Evolutionary conservation across 2,329 filamentous ascomycete genomes (phyloP).

Genomic region (Emericellopsis atlantica): DNA sequence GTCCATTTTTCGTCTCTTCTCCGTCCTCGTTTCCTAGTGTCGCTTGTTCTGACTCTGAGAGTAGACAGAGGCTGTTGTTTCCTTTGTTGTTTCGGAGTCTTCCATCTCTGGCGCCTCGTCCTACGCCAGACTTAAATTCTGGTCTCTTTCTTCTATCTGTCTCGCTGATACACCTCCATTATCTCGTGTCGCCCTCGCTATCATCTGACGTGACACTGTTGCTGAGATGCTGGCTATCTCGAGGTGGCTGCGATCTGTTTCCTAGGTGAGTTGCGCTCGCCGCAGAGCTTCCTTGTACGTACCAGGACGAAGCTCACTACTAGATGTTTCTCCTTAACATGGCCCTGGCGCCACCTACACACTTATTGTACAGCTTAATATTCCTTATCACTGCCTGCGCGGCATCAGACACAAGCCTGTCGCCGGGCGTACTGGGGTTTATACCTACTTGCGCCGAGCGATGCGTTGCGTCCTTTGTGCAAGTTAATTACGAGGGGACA

Average conservation of each 20-base stretch:
- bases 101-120: not conserved
- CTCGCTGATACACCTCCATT: no score
- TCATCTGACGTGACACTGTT: constrained; percentile 3
- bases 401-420: constrained; percentile 7
- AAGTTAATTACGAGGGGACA: constrained; percentile 39
- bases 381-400: constrained; percentile 12
- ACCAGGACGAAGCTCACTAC: not conserved
- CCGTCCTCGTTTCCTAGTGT: not conserved
- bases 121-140: no score
- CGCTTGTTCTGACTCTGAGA: not conserved
- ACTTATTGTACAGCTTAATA: constrained; percentile 18
- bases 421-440: constrained; percentile 22
- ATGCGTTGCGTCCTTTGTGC: constrained; percentile 52
- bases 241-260: constrained; percentile 7
- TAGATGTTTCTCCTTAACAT: constrained; percentile 31
- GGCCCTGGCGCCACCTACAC: constrained; percentile 20
- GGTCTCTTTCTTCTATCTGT: no score
- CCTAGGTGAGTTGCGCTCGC: constrained; percentile 6
- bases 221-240: constrained; percentile 24
- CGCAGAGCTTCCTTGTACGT: no score
- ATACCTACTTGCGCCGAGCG: constrained; percentile 46
- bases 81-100: not conserved
- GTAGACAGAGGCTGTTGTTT: not conserved
- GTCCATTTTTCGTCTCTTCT: not conserved
- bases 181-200: no score